Evolutionary conservation across 2,329 filamentous ascomycete genomes (phyloP), one percentile per base, ranked within the genome.

Genomic region (Fusarium beomiforme): DNA sequence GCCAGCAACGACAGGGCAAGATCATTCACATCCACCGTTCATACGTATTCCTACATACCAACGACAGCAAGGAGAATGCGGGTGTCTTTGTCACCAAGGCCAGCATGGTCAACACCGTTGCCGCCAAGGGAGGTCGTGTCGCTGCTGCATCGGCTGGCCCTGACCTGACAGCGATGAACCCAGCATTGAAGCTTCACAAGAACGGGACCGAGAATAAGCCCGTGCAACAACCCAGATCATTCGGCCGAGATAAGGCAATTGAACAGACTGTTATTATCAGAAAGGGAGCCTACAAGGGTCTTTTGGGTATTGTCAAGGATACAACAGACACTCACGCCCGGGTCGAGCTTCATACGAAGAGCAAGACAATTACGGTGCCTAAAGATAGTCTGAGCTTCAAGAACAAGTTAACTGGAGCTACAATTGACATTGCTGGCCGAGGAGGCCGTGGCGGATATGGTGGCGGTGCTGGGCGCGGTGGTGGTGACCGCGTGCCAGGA

Each of bases 301-400:
- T 98, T 44, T 85, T 98, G 43, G 96, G 96, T 75, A 97, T 98
- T 72, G 95, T 99, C 75, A 98, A 97, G 79, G 95, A 98, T 78
- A 92, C 95, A 2, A 97, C 93, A 10, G 95, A 97, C 75, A 89
- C 89, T 6, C 90, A 92, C 76, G 95, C 94, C 33, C 92, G 95
- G 70, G 92, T 99, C 43, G 96, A 99, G 82, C 85, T 99, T 41
- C 95, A 98, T 79, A 95, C 95, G 9, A 97, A 97, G 84, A 93
- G 91, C 83, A 98, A 98, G 85, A 92, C 93, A 19, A 90, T 98
- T 68, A 94, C 92, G 11, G 89, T 98, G 37, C 88, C 90, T 23
- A 97, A 97, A 78, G 91, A 92, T 14, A 89, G 92, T 62, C 84
- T 99, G n/a, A 89, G 89, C 26, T 92, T 97, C 82, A 95, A 95